Evolutionary conservation across 2,329 filamentous ascomycete genomes (phyloP).

Genomic region (Scopulariopsis brevicaulis): DNA sequence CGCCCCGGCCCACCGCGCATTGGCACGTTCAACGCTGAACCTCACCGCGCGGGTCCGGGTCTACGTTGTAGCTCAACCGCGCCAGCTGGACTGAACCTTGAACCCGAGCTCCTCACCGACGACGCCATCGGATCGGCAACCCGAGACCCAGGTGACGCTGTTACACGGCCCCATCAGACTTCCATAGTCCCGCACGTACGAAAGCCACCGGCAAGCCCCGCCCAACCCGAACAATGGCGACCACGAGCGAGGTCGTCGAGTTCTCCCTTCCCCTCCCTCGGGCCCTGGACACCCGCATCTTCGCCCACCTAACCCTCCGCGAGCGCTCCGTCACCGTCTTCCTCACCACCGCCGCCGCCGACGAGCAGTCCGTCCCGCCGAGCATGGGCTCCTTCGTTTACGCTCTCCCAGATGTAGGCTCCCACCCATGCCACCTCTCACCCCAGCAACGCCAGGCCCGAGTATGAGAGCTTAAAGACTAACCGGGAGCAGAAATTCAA

Average conservation of each 20-base stretch:
- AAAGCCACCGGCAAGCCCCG: background rate
- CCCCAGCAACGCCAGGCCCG: background rate
- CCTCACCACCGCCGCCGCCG: slow-evolving; percentile 44
- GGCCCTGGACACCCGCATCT: slow-evolving; percentile 48
- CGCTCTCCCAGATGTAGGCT: slow-evolving; percentile 73
- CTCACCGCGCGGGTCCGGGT: too few relatives aligned
- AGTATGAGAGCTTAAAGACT: background rate
- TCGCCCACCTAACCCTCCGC: slow-evolving; percentile 46
- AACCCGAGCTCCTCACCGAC: too few relatives aligned
- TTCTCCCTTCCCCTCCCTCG: slow-evolving; percentile 50
- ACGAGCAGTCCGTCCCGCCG: slow-evolving; percentile 35
- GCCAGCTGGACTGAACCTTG: too few relatives aligned
- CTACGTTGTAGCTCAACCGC: too few relatives aligned
- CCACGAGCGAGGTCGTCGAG: slow-evolving; percentile 16
- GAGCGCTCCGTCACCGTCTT: slow-evolving; percentile 48
- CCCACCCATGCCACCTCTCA: background rate
- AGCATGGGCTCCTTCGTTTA: slow-evolving; percentile 86
- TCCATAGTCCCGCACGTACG: background rate
- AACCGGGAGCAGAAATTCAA: slow-evolving; percentile 31
- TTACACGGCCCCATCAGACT: background rate
- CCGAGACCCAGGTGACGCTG: too few relatives aligned
- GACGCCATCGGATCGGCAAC: too few relatives aligned
- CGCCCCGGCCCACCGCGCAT: background rate
- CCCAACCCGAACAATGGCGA: background rate
- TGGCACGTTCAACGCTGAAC: background rate